A percentile compares a stretch with the other conserved stretches of the same genome.
Evolutionary conservation across 1,284 basidiomycete genomes (phyloP).

Genomic region (Neolentinus lepideus): DNA sequence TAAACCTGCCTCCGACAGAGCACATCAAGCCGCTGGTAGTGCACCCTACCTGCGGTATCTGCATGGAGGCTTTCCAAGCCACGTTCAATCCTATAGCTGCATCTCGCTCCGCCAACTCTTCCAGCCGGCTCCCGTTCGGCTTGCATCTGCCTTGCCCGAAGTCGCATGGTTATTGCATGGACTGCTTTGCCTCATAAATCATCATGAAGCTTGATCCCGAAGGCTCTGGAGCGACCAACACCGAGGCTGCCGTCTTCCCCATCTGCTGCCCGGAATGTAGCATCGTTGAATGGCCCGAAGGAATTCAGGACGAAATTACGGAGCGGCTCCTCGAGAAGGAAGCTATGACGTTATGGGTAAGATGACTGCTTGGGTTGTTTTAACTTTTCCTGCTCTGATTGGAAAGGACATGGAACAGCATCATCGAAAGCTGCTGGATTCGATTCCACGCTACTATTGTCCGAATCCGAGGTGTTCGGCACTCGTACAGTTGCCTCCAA

Average conservation of each 20-base stretch:
- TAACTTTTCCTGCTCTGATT: too few relatives aligned
- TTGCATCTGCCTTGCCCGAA: constrained; percentile 28
- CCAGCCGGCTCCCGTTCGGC: constrained; percentile 27
- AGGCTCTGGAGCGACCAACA: constrained; percentile 20
- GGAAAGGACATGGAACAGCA: constrained; percentile 17
- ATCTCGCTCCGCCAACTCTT: constrained; percentile 26
- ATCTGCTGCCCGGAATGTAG: constrained; percentile 33
- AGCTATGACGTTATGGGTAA: constrained; percentile 29
- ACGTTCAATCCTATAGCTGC: constrained; percentile 29
- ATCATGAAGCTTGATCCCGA: constrained; percentile 29
- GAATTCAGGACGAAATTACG: constrained; percentile 29
- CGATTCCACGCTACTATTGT: constrained; percentile 29
- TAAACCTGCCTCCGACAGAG: too few relatives aligned
- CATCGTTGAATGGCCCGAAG: constrained; percentile 22
- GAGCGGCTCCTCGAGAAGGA: constrained; percentile 24
- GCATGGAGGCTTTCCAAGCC: constrained; percentile 28
- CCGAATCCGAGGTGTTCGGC: constrained; percentile 32
- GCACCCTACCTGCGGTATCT: constrained; percentile 28
- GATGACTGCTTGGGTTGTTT: constrained; percentile 3
- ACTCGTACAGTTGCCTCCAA: constrained; percentile 28
- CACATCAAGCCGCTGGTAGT: background rate
- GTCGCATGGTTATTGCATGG: constrained; percentile 29
- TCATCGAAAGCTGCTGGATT: constrained; percentile 30
- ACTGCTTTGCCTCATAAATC: constrained; percentile 28
- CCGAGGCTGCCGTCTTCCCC: constrained; percentile 27